Base-by-base conservation (phyloP, 352 stramenopile genomes). In the Elongisporangium anandrum region DNA sequence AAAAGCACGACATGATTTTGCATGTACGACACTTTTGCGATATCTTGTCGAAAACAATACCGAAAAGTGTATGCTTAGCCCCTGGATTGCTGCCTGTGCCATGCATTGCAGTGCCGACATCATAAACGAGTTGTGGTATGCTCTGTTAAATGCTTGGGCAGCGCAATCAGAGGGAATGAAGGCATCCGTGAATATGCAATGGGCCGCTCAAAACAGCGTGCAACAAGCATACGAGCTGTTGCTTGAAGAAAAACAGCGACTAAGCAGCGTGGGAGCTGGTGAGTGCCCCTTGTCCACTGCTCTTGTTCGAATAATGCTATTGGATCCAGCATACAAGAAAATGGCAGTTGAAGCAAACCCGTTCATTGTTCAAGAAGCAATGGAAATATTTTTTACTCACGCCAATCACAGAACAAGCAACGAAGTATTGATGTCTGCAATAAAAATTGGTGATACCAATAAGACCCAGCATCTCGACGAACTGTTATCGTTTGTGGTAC, bases 21-120 rank as follows among this genome's bases (percentile, higher is more conserved):
- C 80, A 23, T 93, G 79, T 52, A 64, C 72, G 61, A 81, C 82
- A 50, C 69, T 95, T 60, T 64, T 95, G 54, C 85, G 77, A 53
- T 89, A 75, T 63, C 67, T 95, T 20, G 47, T 94, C 48, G 84
- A 93, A 56, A 61, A 73, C 54, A 95, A 95, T 68, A 75, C 67
- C 10, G 79, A 91, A 49, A 88, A 78, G 50, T 90, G 87, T 52
- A 57, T 89, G 17, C 73, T 95, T 16, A 90, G 77, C 57, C 70
- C 85, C 20, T 92, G 81, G 68, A 88, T 94, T 54, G 77, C 79
- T 16, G 68, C 69, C 2, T 92, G 83, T 59, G 79, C 84, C 15
- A 56, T 73, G 26, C 66, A 71, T 24, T 90, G 79, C 65, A 90
- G 78, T 64, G 74, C 82, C 38, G 61, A 49, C 1, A 73, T 92